Evolutionary conservation across 139 green algal genomes (phyloP), one percentile per base, ranked within the genome.

Genomic region (Chlamydomonas applanata): DNA sequence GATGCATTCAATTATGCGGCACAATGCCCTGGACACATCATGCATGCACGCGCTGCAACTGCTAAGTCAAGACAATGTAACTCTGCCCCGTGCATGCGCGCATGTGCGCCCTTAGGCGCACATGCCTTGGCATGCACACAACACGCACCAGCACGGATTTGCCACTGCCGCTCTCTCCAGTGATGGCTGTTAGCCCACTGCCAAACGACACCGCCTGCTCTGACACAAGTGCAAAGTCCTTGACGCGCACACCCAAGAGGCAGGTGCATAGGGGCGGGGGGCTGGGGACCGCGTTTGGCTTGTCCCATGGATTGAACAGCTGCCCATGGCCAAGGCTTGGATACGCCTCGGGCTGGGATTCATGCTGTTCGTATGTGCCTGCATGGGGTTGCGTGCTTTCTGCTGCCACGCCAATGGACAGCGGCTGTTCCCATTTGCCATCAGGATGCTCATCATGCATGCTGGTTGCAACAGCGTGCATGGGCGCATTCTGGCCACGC

Each of bases 151-250:
- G 81, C 22, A 98, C 92, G 0, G 83, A 93, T 61, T 98, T 98
- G 52, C 94, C 94, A 27, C 85, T 72, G 29, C 94, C 94, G 27
- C 85, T 94, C 79, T 97, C 91, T 22, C 93, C 89, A 13, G 86
- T 92, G 57, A 97, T 90, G n/a, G 93, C 90, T 62, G 93, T 98
- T 1, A 98, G 74, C 1, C 92, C 93, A 0, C 90, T 92, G 5
- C 49, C 36, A 27, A 98, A 87, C 13, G 30, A 0, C 1, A 98
- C 73, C 0, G 25, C 63, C 71, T 94, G 75, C 19, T 90, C 60
- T 5, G 79, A 46, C 0, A 98, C 79, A 20, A 98, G 80, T 0
- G 90, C 92, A 88, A 97, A 98, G 85, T 97, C 84, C 52, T 78
- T 64, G 45, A 94, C 76, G 44, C 36, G 52, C 40, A 94, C 30